Conservation (phyloP, 148 eudicot genomes). For the Persicaria maculosa region DNA sequence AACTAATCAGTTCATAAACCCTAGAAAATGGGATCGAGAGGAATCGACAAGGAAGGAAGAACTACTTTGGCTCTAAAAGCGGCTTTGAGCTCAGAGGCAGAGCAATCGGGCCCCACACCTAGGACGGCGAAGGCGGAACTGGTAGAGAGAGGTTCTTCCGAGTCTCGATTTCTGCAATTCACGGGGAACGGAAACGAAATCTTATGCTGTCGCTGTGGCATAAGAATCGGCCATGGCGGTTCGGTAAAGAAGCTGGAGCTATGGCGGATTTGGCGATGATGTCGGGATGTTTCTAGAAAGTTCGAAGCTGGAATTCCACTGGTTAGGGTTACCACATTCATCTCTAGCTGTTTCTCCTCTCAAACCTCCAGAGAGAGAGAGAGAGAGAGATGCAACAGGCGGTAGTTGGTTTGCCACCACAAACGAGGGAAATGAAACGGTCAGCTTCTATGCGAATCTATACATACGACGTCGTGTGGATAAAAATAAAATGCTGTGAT, state of each 20-base stretch:
- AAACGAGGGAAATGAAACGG: slow-evolving; percentile 4
- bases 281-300: neutral
- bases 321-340: neutral
- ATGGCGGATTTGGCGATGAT: neutral
- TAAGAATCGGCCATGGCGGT: neutral
- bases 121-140: slow-evolving; percentile 61
- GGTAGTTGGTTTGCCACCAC: slow-evolving; percentile 1
- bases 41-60: neutral
- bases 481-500: too few relatives aligned
- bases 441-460: neutral
- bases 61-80: slow-evolving; percentile 82
- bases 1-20: neutral
- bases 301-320: neutral
- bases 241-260: neutral
- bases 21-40: slow-evolving; percentile 4
- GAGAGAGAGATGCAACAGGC: neutral
- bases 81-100: slow-evolving; percentile 59
- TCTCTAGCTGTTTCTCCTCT: neutral
- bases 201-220: neutral
- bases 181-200: slow-evolving; percentile 14
- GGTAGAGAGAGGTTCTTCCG: slow-evolving; percentile 25
- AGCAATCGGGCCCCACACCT: slow-evolving; percentile 54
- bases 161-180: slow-evolving; percentile 29
- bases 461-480: neutral
- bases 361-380: neutral